phyloP scores from a whole-genome alignment of 768 basidiomycete species.

The Podaxis pistillaris region DNA sequence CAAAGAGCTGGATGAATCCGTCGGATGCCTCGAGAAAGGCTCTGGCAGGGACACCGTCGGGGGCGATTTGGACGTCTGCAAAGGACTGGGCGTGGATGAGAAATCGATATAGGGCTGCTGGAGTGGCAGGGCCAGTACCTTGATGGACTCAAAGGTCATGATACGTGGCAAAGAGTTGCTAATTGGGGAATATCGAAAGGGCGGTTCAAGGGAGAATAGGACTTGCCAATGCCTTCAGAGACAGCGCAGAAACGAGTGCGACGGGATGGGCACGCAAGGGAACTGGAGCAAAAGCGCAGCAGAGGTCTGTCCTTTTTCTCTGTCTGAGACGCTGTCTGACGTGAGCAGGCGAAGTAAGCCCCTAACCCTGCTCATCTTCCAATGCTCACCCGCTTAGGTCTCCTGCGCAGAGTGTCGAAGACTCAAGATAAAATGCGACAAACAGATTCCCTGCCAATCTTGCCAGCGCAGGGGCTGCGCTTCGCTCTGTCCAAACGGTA shows the following conservation, averaged over 20 bases:
- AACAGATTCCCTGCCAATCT: constrained; percentile 76
- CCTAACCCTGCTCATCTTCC: background rate
- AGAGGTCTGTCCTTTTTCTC: constrained; percentile 28
- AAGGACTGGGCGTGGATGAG: constrained; percentile 59
- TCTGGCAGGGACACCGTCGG: constrained; percentile 74
- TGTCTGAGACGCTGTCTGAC: constrained; percentile 8
- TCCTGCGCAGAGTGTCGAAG: constrained; percentile 81
- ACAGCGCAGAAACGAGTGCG: constrained; percentile 34
- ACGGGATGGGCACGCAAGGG: constrained; percentile 52
- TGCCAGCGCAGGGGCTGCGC: constrained; percentile 74
- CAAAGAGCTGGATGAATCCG: constrained; percentile 75
- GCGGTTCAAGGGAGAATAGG: background rate
- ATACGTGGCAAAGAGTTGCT: background rate
- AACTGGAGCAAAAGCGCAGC: constrained; percentile 73
- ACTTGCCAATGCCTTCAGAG: background rate
- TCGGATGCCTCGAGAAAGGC: constrained; percentile 87
- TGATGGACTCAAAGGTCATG: background rate
- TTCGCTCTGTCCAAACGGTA: constrained; percentile 71
- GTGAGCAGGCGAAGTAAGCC: constrained; percentile 26
- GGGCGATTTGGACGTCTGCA: constrained; percentile 76
- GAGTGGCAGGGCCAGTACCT: background rate
- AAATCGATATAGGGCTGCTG: background rate
- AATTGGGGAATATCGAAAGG: background rate
- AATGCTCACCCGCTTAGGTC: constrained; percentile 39
- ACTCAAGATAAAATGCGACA: constrained; percentile 82